These are phyloP conservation scores for Globisporangium splendens DNA, from an alignment of 352 stramenopile genomes.

Conservation along the genomic window DNA sequence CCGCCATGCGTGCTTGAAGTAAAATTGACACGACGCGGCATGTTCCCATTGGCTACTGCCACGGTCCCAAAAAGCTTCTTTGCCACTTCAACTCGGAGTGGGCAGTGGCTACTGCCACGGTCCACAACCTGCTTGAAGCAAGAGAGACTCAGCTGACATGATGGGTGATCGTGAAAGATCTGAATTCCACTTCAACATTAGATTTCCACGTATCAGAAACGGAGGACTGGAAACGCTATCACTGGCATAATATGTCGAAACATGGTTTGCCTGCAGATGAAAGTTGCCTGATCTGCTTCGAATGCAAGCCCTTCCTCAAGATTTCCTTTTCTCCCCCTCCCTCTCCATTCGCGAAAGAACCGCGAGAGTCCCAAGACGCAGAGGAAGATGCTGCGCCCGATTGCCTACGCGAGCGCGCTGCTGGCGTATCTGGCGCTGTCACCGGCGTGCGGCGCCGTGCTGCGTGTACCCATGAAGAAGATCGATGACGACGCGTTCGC, in stretches of 20 bases:
- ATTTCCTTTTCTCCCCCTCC: constrained; percentile 3
- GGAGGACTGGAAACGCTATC: no score
- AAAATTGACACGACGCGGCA: neutral
- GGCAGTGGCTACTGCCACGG: neutral
- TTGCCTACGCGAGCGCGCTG: constrained; percentile 12
- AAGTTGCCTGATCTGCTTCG: neutral
- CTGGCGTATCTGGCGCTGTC: constrained; percentile 12
- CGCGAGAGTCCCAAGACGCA: neutral
- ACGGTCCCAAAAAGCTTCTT: neutral
- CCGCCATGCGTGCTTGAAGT: neutral
- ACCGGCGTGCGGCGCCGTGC: constrained; percentile 19
- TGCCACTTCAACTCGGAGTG: no score
- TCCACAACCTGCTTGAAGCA: neutral
- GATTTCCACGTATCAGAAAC: no score
- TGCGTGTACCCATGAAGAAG: constrained; percentile 75
- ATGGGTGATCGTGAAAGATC: no score
- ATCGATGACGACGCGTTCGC: constrained; percentile 61
- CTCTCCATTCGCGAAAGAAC: constrained; percentile 1
- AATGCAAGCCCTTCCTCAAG: constrained; percentile 4
- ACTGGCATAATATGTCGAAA: no score
- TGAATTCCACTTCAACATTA: no score
- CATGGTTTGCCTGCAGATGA: no score
- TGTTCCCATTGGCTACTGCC: neutral
- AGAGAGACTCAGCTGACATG: neutral
- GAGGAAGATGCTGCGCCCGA: constrained; percentile 12